Evolutionary conservation across 208 protist species (phyloP).

Genomic region (Crithidia thermophila): DNA sequence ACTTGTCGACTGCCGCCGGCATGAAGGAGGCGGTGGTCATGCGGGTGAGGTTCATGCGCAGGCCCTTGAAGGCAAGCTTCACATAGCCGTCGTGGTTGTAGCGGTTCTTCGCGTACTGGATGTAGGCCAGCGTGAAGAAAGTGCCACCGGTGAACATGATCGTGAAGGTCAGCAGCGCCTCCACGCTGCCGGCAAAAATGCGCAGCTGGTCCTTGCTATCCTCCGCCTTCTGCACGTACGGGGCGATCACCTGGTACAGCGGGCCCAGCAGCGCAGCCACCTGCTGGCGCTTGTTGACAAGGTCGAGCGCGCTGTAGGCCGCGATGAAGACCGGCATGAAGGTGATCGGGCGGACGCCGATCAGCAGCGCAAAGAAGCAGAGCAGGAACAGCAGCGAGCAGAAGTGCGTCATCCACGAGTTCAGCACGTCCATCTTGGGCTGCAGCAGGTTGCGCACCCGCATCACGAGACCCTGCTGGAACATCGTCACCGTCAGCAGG

Average conservation of each 20-base stretch:
- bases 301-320: slow-evolving; percentile 52
- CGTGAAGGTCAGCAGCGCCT: slow-evolving; percentile 72
- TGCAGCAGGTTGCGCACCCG: slow-evolving; percentile 42
- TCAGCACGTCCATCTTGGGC: slow-evolving; percentile 40
- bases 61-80: slow-evolving; percentile 60
- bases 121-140: slow-evolving; percentile 77
- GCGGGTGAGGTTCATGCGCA: slow-evolving; percentile 68
- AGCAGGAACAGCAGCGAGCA: slow-evolving; percentile 56
- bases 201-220: slow-evolving; percentile 33
- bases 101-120: slow-evolving; percentile 78
- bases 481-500: slow-evolving; percentile 43
- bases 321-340: slow-evolving; percentile 47
- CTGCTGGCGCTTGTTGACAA: slow-evolving; percentile 38
- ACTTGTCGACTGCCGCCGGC: slow-evolving; percentile 52
- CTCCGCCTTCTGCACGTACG: slow-evolving; percentile 47
- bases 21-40: slow-evolving; percentile 39
- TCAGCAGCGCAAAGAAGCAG: slow-evolving; percentile 52
- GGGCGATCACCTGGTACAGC: slow-evolving; percentile 30
- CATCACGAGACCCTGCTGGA: slow-evolving; percentile 54
- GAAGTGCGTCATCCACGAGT: slow-evolving; percentile 55
- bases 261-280: slow-evolving; percentile 34
- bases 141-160: slow-evolving; percentile 68
- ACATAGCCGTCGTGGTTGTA: slow-evolving; percentile 72
- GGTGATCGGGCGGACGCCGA: slow-evolving; percentile 39
- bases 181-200: slow-evolving; percentile 56